Conservation (phyloP, 225 moss, liverwort and hornwort genomes). For the Pleurozium schreberi region DNA sequence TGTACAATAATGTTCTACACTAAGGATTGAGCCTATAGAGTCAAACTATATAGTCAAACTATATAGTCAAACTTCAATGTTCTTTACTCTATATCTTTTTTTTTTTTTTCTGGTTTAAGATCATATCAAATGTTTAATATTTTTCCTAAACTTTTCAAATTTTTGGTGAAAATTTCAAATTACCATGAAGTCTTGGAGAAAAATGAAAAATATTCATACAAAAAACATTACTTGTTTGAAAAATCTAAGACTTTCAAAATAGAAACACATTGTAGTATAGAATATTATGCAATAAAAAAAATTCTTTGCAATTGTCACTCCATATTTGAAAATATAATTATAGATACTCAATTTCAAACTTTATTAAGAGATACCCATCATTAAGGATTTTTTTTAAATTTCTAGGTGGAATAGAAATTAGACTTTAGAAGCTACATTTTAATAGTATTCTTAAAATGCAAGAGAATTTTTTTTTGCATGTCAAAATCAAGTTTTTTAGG, state of each 20-base stretch:
- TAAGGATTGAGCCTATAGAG: not conserved
- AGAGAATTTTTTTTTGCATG: not conserved
- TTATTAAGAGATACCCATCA: too few species aligned
- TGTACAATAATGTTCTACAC: not conserved
- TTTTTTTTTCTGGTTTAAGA: too few species aligned
- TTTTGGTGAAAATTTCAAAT: too few species aligned
- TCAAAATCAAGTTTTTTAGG: not conserved
- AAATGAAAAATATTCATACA: not conserved
- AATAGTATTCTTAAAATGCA: rapidly evolving
- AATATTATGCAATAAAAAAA: not conserved
- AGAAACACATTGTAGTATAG: too few species aligned
- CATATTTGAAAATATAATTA: not conserved
- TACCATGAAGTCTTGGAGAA: not conserved
- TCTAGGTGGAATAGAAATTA: not conserved
- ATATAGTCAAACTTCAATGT: not conserved
- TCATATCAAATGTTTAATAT: not conserved
- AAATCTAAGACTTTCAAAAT: not conserved
- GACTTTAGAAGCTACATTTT: not conserved
- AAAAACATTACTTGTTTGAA: not conserved
- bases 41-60: too few species aligned
- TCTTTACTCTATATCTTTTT: rapidly evolving
- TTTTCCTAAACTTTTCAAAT: not conserved
- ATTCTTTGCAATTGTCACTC: not conserved
- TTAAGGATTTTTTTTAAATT: too few species aligned
- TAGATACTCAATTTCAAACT: not conserved